Conservation (phyloP, 208 protist species). For the Leishmania major region DNA sequence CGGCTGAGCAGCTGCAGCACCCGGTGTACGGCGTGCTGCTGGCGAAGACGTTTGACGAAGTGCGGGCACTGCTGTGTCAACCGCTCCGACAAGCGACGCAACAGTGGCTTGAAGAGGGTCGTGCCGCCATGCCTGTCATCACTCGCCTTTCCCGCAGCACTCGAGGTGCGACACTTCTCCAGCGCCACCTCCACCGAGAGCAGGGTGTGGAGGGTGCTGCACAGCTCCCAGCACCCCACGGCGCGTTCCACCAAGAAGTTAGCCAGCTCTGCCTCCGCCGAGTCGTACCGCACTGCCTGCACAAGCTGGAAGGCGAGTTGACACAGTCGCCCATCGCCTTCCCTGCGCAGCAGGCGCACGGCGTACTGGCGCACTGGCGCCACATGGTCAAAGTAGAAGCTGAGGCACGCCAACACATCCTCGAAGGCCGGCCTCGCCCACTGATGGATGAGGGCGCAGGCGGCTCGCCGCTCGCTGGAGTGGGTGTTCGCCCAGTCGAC, state of each 20-base stretch:
- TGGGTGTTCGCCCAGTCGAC: slow-evolving; percentile 87
- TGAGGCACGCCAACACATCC: slow-evolving; percentile 76
- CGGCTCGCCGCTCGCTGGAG: slow-evolving; percentile 71
- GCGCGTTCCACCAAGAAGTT: slow-evolving; percentile 66
- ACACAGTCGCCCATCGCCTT: slow-evolving; percentile 51
- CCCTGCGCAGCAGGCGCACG: slow-evolving; percentile 50
- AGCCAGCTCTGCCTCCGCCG: slow-evolving; percentile 42
- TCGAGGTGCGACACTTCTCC: slow-evolving; percentile 21
- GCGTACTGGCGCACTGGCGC: slow-evolving; percentile 67
- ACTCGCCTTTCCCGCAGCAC: slow-evolving; percentile 6
- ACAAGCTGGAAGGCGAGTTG: slow-evolving; percentile 69
- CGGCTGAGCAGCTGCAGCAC: slow-evolving; percentile 43
- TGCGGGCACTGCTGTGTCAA: slow-evolving; percentile 39
- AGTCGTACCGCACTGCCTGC: slow-evolving; percentile 85
- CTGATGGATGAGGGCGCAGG: slow-evolving; percentile 62
- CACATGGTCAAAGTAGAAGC: slow-evolving; percentile 67
- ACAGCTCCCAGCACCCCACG: slow-evolving; percentile 71
- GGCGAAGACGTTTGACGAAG: slow-evolving; percentile 55
- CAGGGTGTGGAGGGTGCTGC: slow-evolving; percentile 72
- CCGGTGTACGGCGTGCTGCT: slow-evolving; percentile 50
- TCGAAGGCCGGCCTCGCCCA: slow-evolving; percentile 71
- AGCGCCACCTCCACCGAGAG: slow-evolving; percentile 57
- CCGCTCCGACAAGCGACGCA: slow-evolving; percentile 32
- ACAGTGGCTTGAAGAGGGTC: slow-evolving; percentile 31
- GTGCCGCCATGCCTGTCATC: slow-evolving; percentile 6